These are phyloP conservation scores for Phytophthora multivora DNA, from an alignment of 352 stramenopile genomes.

Conservation along the genomic window DNA sequence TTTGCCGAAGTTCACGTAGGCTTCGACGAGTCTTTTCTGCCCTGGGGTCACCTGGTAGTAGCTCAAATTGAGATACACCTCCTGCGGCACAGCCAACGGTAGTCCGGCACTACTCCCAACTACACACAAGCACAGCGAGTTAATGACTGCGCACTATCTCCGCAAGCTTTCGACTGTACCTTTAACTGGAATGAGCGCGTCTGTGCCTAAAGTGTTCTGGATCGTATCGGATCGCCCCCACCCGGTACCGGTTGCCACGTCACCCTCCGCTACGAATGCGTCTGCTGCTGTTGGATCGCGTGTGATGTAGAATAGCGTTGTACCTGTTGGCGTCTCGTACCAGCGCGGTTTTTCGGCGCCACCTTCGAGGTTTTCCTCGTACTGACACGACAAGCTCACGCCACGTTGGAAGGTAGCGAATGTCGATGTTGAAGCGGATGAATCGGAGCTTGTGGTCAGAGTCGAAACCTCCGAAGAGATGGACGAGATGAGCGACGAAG, in stretches of 20 bases:
- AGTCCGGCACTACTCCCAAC: conserved; percentile 52
- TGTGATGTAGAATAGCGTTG: conserved; percentile 90
- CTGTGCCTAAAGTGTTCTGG: conserved; percentile 53
- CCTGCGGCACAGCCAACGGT: conserved; percentile 58
- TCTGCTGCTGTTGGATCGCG: conserved; percentile 65
- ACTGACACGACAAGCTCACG: conserved; percentile 90
- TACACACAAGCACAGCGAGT: conserved; percentile 19
- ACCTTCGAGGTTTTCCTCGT: conserved; percentile 86
- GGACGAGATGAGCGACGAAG: conserved; percentile 44
- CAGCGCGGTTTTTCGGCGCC: conserved; percentile 80
- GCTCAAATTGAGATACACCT: conserved; percentile 77
- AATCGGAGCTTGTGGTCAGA: conserved; percentile 19
- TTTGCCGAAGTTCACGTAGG: conserved; percentile 71
- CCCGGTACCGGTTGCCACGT: conserved; percentile 26
- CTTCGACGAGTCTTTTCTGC: conserved; percentile 67
- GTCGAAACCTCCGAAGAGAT: conserved; percentile 27
- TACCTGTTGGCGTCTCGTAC: conserved; percentile 85
- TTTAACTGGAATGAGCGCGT: conserved; percentile 79
- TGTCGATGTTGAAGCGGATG: conserved; percentile 14
- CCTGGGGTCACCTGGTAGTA: conserved; percentile 81
- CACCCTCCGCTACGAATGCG: conserved; percentile 57
- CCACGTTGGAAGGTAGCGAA: conserved; percentile 53
- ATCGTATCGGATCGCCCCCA: conserved; percentile 74
- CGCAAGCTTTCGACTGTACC: conserved; percentile 33
- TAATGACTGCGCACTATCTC: neutral